Conservation (phyloP, 106 monocot genomes). For the Dendrobium chrysotoxum region DNA sequence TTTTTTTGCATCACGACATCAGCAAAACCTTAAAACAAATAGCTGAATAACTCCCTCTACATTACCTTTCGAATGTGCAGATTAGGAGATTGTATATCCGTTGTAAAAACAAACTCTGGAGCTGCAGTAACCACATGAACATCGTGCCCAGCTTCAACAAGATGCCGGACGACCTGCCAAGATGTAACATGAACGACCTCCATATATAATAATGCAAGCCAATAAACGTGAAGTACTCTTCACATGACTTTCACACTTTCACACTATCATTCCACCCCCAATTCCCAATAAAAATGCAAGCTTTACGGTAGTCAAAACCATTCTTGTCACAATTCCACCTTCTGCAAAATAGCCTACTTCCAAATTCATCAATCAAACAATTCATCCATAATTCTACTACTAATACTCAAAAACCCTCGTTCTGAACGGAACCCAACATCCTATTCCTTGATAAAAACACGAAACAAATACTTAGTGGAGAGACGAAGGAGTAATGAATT, state of each 20-base stretch:
- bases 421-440: neutral
- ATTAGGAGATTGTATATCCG: constrained; percentile 65
- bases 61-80: constrained; percentile 72
- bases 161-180: constrained; percentile 65
- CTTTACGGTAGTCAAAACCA: neutral
- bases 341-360: neutral
- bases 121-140: constrained; percentile 80
- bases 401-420: neutral
- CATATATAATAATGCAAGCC: neutral
- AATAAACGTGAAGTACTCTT: neutral
- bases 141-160: constrained; percentile 58
- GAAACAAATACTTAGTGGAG: neutral
- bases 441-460: neutral
- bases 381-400: neutral
- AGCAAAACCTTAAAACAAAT: neutral
- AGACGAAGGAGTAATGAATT: neutral
- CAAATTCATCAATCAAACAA: neutral
- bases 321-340: neutral
- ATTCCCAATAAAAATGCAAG: neutral
- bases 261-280: too few species aligned
- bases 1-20: neutral
- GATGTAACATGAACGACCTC: neutral
- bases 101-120: constrained; percentile 85
- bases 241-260: too few species aligned
- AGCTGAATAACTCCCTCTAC: neutral